These are phyloP conservation scores for Lichtheimia ornata DNA, from an alignment of 371 early-diverging fungal genomes.

Conservation along the genomic window DNA sequence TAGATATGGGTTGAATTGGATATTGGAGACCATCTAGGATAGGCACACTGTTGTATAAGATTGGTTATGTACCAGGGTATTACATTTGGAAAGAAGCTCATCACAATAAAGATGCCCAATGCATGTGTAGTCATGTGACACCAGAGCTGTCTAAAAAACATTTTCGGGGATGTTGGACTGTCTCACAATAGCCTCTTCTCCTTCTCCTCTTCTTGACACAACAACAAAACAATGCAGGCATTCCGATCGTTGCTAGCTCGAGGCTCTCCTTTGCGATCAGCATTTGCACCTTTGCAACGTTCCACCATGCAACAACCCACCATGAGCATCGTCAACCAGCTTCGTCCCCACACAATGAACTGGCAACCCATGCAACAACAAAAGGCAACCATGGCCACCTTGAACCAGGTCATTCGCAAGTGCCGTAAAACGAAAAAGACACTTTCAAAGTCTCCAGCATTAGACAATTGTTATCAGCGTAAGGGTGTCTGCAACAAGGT, in stretches of 20 bases:
- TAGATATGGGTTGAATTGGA: too few relatives aligned
- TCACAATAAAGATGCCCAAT: too few relatives aligned
- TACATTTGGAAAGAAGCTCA: too few relatives aligned
- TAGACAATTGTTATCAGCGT: conserved; percentile 86
- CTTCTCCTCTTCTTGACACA: too few relatives aligned
- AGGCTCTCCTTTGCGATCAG: background rate
- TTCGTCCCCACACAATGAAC: background rate
- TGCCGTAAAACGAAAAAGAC: conserved; percentile 73
- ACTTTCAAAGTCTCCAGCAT: conserved; percentile 82
- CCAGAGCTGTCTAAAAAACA: too few relatives aligned
- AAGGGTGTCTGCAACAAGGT: conserved; percentile 96
- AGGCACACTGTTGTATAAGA: too few relatives aligned
- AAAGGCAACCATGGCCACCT: conserved; percentile 76
- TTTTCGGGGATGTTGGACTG: too few relatives aligned
- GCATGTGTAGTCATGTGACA: too few relatives aligned
- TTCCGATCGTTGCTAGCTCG: background rate
- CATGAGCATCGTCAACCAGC: background rate
- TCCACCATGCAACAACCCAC: background rate
- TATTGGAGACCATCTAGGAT: too few relatives aligned
- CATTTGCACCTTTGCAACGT: background rate
- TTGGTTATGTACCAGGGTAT: too few relatives aligned
- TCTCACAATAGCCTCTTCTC: too few relatives aligned
- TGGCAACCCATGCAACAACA: conserved; percentile 23
- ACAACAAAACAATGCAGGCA: background rate
- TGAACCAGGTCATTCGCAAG: conserved; percentile 93